Evolutionary conservation across 306 rosid genomes (phyloP), one percentile per base, ranked within the genome.

Genomic region (Cucumis melo): DNA sequence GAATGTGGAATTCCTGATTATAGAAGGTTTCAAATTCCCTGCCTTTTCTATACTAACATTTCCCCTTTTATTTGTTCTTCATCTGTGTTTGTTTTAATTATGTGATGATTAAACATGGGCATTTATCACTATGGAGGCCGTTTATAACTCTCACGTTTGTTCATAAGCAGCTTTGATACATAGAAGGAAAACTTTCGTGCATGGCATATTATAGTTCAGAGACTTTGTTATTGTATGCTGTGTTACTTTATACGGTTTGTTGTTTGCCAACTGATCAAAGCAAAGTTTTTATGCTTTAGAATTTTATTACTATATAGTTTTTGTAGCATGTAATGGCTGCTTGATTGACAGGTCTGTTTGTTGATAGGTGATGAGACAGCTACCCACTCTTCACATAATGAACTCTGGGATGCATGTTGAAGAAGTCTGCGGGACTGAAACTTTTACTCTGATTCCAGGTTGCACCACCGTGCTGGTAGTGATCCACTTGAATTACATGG

Each of bases 381-480:
- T 11, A 67, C 44, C 61, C 65, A 51, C 75, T 29, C 80, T 64
- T 84, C 64, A 48, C 54, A 65, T 57, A 70, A 72, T 48, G 75
- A 80, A 41, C 27, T 46, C 76, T 42, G 27, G 62, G 62, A 80
- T 79, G 58, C 50, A 66, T 79, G 64, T 36, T 39, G 62, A 42
- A 51, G 64, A 79, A 58, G 78, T 39, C 38, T 77, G 44, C 78
- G 36, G 55, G 72, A 48, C 65, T 72, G 85, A 80, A 75, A 85
- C 58, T 76, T 75, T 46, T 51, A 73, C 59, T 82, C 53, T 73
- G 78, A 68, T 85, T 81, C 29, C 85, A 91, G 98, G 88, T 87
- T 93, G 80, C 98, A 93, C 87, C 98, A 93, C 73, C 90, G 88
- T 21, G 97, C 98, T 80, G 97, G 98, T 80, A 91, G 98, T 87